Conservation (phyloP, 331 rosid genomes). For the Pyrus hybrid region DNA sequence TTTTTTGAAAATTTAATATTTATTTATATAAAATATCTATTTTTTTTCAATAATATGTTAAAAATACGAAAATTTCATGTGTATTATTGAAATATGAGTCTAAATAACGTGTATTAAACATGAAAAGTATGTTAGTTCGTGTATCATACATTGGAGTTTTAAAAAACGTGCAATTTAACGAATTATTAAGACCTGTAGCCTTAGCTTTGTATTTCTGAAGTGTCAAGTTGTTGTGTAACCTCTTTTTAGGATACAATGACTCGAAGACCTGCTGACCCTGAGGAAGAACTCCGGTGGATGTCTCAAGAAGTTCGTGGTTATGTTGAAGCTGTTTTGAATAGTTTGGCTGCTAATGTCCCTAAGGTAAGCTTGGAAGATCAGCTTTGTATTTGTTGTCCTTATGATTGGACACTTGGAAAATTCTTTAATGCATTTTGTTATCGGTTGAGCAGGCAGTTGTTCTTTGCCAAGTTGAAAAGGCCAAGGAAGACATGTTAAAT, state of each 20-base stretch:
- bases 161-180: too few relatives aligned
- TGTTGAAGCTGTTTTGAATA: slow-evolving; percentile 99
- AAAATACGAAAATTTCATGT: too few relatives aligned
- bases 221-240: not conserved
- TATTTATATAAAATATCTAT: too few relatives aligned
- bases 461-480: slow-evolving; percentile 99
- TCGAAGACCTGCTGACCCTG: slow-evolving; percentile 94
- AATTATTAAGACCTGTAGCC: not conserved
- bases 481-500: slow-evolving; percentile 96
- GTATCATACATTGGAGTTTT: too few relatives aligned
- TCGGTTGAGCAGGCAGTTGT: slow-evolving; percentile 87
- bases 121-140: too few relatives aligned
- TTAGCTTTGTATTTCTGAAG: not conserved
- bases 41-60: too few relatives aligned
- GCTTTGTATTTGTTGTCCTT: not conserved
- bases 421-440: not conserved
- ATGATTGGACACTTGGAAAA: not conserved
- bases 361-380: slow-evolving; percentile 48
- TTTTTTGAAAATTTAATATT: too few relatives aligned
- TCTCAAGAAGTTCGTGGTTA: slow-evolving; percentile 99
- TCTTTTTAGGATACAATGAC: slow-evolving; percentile 71
- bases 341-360: slow-evolving; percentile 97
- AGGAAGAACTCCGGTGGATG: slow-evolving; percentile 99
- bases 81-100: too few relatives aligned
- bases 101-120: too few relatives aligned